Conservation (phyloP, 2,329 filamentous ascomycete genomes). For the Exophiala bonariae region DNA sequence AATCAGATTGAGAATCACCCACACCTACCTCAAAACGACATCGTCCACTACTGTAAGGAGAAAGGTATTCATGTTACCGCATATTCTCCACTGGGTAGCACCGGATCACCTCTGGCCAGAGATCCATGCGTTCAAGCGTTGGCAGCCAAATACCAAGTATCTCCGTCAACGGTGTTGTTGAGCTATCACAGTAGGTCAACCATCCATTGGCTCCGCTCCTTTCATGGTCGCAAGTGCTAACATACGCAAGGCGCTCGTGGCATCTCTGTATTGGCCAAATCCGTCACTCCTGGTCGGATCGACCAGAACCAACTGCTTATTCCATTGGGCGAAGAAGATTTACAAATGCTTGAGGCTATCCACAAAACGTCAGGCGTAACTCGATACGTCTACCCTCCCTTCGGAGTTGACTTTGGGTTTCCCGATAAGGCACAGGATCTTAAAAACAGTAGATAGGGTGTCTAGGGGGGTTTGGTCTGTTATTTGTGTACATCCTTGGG, state of each 20-base stretch:
- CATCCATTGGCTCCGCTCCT: not conserved
- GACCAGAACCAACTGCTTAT: not conserved
- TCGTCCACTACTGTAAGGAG: slow-evolving; percentile 51
- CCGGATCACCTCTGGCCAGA: slow-evolving; percentile 51
- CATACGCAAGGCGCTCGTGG: not conserved
- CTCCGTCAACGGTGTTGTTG: not conserved
- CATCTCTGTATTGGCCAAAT: not conserved
- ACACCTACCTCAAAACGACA: slow-evolving; percentile 59
- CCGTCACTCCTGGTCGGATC: not conserved
- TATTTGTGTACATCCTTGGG: too few relatives aligned
- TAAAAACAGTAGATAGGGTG: too few relatives aligned
- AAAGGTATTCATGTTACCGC: slow-evolving; percentile 28
- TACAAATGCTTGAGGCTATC: not conserved
- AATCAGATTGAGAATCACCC: slow-evolving; percentile 85
- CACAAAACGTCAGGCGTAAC: too few relatives aligned
- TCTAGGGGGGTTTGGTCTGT: too few relatives aligned
- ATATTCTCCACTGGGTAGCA: slow-evolving; percentile 44
- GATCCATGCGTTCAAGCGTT: slow-evolving; percentile 39
- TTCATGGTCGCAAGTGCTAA: not conserved
- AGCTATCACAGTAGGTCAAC: not conserved
- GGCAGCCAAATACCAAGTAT: slow-evolving; percentile 39
- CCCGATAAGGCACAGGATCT: too few relatives aligned
- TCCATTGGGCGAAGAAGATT: not conserved
- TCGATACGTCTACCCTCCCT: too few relatives aligned
- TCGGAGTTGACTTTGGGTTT: too few relatives aligned